Evolutionary conservation across 768 basidiomycete genomes (phyloP).

Genomic region (Hortiboletus campestris): DNA sequence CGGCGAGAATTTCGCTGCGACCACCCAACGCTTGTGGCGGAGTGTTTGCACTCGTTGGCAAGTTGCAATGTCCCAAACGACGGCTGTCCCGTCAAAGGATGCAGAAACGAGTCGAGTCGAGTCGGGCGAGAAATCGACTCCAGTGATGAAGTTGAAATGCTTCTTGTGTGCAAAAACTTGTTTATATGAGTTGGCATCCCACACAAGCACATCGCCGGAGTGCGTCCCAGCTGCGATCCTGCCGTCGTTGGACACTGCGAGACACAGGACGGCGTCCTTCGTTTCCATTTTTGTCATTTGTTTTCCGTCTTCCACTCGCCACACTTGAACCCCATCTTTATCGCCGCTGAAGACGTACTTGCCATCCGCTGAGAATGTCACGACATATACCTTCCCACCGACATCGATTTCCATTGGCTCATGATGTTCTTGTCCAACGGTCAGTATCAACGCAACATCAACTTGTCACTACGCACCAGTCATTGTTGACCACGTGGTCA

Average conservation of each 20-base stretch:
- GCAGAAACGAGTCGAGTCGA: not conserved
- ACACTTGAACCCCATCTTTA: not conserved
- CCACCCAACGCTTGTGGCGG: rapidly evolving
- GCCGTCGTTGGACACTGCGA: not conserved
- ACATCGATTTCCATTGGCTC: not conserved
- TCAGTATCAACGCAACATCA: not conserved
- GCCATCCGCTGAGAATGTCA: not conserved
- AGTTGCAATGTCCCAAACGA: not conserved
- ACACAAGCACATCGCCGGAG: not conserved
- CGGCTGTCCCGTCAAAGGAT: not conserved
- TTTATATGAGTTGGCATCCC: not conserved
- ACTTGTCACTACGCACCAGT: not conserved
- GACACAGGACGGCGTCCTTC: not conserved
- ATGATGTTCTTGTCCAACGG: too few relatives aligned
- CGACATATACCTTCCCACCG: not conserved
- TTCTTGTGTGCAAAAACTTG: not conserved
- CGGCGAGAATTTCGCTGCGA: not conserved
- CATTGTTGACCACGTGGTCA: not conserved
- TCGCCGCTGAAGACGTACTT: not conserved
- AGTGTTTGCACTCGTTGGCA: not conserved
- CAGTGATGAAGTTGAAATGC: not conserved
- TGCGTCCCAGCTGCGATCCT: not conserved
- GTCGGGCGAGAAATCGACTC: slow-evolving; percentile 6
- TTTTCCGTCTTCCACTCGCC: not conserved
- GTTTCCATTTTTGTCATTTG: not conserved